Conservation (phyloP, 805 yeast genomes). For the Starmerella scarabaei region DNA sequence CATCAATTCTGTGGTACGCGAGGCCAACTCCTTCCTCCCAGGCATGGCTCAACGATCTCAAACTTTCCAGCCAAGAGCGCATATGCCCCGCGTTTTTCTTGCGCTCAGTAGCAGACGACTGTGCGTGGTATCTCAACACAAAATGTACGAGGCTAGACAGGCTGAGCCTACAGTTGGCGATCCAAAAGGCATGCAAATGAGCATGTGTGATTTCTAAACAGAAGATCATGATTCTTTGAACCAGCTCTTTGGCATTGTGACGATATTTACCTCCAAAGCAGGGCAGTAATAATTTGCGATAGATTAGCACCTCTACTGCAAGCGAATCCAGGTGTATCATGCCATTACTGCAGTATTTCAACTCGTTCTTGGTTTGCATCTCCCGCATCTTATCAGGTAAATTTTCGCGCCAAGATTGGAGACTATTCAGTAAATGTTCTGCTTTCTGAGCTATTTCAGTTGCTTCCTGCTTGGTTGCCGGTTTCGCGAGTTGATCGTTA, state of each 20-base stretch:
- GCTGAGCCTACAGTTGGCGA: slow-evolving; percentile 23
- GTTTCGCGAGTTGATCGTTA: neutral
- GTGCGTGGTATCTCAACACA: slow-evolving; percentile 26
- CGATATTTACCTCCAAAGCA: slow-evolving; percentile 20
- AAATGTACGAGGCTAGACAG: slow-evolving; percentile 27
- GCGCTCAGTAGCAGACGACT: slow-evolving; percentile 22
- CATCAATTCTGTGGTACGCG: slow-evolving; percentile 26
- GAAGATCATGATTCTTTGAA: slow-evolving; percentile 24
- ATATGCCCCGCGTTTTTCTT: slow-evolving; percentile 21
- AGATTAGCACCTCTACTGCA: slow-evolving; percentile 25
- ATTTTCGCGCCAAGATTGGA: slow-evolving; percentile 21
- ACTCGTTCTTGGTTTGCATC: slow-evolving; percentile 20
- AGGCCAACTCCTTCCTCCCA: slow-evolving; percentile 31
- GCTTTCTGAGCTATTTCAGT: slow-evolving; percentile 14
- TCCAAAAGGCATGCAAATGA: slow-evolving; percentile 29
- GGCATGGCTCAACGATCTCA: slow-evolving; percentile 25
- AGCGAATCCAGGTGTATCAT: slow-evolving; percentile 23
- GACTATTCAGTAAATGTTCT: slow-evolving; percentile 13
- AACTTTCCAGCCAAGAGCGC: slow-evolving; percentile 26
- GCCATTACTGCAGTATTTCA: slow-evolving; percentile 26
- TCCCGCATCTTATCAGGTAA: slow-evolving; percentile 23
- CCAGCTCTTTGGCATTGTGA: slow-evolving; percentile 22
- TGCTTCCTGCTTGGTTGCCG: slow-evolving; percentile 2
- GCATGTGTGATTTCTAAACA: slow-evolving; percentile 27
- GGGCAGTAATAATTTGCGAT: slow-evolving; percentile 22